These are phyloP conservation scores for Aspergillus tamarii DNA, from an alignment of 2,329 filamentous ascomycete genomes.

Conservation along the genomic window DNA sequence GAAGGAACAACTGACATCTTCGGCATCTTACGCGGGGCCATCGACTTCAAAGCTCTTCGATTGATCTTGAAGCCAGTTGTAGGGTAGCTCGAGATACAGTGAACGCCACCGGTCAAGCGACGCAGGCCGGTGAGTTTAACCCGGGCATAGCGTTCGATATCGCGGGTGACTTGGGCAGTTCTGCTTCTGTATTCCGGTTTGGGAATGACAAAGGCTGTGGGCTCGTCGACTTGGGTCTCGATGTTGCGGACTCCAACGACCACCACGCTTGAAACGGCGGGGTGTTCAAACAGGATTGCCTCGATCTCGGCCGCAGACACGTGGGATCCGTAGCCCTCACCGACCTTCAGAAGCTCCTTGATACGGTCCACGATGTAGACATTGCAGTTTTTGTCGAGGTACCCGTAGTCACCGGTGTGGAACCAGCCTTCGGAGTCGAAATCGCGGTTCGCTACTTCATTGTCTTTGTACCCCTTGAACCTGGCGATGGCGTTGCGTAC, in stretches of 20 bases:
- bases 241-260: slow-evolving; percentile 30
- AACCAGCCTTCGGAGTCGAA: slow-evolving; percentile 29
- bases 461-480: slow-evolving; percentile 25
- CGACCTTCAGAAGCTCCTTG: slow-evolving; percentile 41
- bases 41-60: not conserved
- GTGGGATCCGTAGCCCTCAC: slow-evolving; percentile 40
- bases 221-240: not conserved
- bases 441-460: slow-evolving; percentile 21
- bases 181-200: not conserved
- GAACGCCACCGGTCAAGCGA: not conserved
- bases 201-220: not conserved
- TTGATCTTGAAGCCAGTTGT: slow-evolving; percentile 1
- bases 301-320: slow-evolving; percentile 38
- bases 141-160: not conserved
- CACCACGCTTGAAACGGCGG: slow-evolving; percentile 33
- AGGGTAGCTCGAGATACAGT: not conserved
- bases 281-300: slow-evolving; percentile 34
- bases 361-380: slow-evolving; percentile 27
- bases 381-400: slow-evolving; percentile 26
- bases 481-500: slow-evolving; percentile 23
- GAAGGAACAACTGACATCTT: not conserved
- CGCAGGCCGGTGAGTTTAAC: not conserved
- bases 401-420: slow-evolving; percentile 28
- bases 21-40: not conserved
- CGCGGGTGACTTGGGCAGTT: not conserved